Conservation (phyloP, 2,329 filamentous ascomycete genomes). For the Ceratocystis diversiconidia region DNA sequence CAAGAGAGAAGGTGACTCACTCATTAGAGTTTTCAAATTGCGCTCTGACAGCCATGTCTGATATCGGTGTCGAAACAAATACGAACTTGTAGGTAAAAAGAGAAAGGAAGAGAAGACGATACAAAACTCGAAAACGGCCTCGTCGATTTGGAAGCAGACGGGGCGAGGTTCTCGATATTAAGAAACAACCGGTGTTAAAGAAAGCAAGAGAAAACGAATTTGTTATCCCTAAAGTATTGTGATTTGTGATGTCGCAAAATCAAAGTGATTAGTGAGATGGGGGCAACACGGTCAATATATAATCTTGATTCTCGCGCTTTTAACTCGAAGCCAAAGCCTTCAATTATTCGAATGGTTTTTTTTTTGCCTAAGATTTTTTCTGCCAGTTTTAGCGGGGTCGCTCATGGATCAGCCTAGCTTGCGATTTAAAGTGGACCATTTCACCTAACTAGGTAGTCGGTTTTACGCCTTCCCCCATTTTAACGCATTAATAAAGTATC, state of each 20-base stretch:
- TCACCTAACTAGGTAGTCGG: constrained; percentile 1
- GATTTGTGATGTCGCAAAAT: background rate
- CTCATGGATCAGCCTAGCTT: background rate
- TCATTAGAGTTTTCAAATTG: constrained; percentile 88
- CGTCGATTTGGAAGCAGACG: background rate
- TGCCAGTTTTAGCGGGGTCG: constrained; percentile 10
- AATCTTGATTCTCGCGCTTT: too few species aligned
- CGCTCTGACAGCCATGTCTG: constrained; percentile 51
- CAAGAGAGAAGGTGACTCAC: constrained; percentile 35
- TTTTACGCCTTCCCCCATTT: background rate
- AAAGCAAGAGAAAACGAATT: background rate
- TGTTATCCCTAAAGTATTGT: background rate
- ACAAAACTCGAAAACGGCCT: background rate
- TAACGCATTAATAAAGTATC: background rate
- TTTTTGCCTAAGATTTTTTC: constrained; percentile 8
- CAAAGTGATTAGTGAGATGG: background rate
- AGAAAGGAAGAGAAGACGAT: background rate
- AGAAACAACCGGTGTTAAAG: too few species aligned
- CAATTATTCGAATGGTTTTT: background rate
- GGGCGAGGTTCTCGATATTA: background rate
- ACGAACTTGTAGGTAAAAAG: background rate
- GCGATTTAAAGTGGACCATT: background rate
- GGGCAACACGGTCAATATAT: background rate
- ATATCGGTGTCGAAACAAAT: background rate
- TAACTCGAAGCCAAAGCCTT: background rate